Evolutionary conservation across 768 basidiomycete species (phyloP), one percentile per base, ranked within the genome.

Genomic region (Mycena vulgaris): DNA sequence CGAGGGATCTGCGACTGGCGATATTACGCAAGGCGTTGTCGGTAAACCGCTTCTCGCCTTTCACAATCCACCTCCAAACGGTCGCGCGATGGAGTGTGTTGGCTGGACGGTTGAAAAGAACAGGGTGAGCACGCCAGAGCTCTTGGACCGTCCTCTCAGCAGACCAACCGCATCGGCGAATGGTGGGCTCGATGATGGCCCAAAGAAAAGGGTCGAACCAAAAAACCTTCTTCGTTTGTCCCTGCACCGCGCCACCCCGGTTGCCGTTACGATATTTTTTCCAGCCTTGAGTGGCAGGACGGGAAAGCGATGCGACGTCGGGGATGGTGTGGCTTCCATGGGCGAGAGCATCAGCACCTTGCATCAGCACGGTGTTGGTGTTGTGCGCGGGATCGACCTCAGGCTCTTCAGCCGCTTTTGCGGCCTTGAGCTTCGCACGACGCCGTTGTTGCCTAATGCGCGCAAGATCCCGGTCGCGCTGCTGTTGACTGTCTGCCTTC

Each of bases 121-220:
- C 8, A 8, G 52, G 52, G 40, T 55, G 52, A 33, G 52, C 52
- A 21, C 40, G 63, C 1, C 35, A 31, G 23, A 64, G 52, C 19
- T 30, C 63, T 17, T 55, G 6, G 13, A 56, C 52, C 1, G 51
- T 33, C 8, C 17, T 30, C 1, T 11, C 40, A 23, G 63, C 52
- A 4, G 39, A 45, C 40, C 52, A 64, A 11, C 16, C 53, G 25
- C 40, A 56, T 2, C 53, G 42, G 1, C 63, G 53, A 64, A 64
- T 56, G 2, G 52, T 47, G 5, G 52, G 52, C 63, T 55, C 63
- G 30, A 64, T 55, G 10, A 55, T 31, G 7, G 51, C 53, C 52
- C 40, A 64, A 5, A 64, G 63, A 21, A 64, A 64, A 11, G 52
- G 63, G 11, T 11, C 17, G n/a, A 64, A 64, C 63, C 63, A 64